Evolutionary conservation across 129 eudicot genomes (phyloP).

Genomic region (Ambrosia trifida): DNA sequence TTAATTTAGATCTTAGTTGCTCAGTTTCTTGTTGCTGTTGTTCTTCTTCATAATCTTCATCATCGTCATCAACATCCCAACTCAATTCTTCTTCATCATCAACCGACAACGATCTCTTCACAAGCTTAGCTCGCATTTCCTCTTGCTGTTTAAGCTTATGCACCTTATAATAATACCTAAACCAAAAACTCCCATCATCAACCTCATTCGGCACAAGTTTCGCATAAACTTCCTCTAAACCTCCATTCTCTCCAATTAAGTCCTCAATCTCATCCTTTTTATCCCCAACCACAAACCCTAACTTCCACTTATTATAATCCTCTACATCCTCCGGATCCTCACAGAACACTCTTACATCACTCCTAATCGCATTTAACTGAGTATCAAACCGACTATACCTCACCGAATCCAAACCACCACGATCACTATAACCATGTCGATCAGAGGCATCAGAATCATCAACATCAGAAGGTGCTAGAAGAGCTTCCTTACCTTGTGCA

Average conservation of each 20-base stretch:
- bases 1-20: neutral
- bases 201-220: constrained; percentile 62
- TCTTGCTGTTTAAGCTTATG: constrained; percentile 70
- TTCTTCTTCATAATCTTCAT: constrained; percentile 15
- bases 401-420: constrained; percentile 28
- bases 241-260: constrained; percentile 61
- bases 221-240: constrained; percentile 47
- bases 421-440: constrained; percentile 16
- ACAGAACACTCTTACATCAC: constrained; percentile 51
- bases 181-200: constrained; percentile 73
- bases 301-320: constrained; percentile 73
- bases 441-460: constrained; percentile 46
- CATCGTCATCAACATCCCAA: constrained; percentile 93
- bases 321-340: constrained; percentile 77
- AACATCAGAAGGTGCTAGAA: constrained; percentile 36
- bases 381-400: constrained; percentile 70
- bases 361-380: constrained; percentile 58
- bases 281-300: constrained; percentile 64
- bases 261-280: constrained; percentile 58
- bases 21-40: constrained; percentile 14
- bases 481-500: constrained; percentile 56
- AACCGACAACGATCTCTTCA: constrained; percentile 63
- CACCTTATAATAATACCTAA: constrained; percentile 72
- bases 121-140: constrained; percentile 76
- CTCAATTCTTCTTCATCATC: constrained; percentile 90